These are phyloP conservation scores for Chloris gayana DNA, from an alignment of 176 grass and related monocot species.

Conservation along the genomic window DNA sequence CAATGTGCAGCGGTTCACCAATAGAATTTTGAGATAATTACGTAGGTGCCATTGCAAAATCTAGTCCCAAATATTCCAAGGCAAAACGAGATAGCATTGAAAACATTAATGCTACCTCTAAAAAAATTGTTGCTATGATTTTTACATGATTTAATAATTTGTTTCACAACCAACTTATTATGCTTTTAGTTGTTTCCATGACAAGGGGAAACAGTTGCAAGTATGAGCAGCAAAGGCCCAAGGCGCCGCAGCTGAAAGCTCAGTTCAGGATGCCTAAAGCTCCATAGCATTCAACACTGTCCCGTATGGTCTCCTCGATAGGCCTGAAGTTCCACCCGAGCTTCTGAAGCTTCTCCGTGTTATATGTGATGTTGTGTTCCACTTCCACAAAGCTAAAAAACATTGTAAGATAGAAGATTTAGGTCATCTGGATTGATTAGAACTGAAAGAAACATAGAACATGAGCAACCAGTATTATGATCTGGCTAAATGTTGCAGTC, in stretches of 20 bases:
- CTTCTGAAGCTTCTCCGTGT: slow-evolving; percentile 3
- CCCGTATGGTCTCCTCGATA: neutral
- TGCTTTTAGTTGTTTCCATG: neutral
- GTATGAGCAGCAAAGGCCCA: neutral
- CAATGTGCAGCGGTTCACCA: no score
- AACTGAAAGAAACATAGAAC: neutral
- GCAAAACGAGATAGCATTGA: neutral
- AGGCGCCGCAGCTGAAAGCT: neutral
- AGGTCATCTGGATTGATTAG: neutral
- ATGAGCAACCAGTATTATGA: neutral
- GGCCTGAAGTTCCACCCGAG: neutral
- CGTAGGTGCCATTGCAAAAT: no score
- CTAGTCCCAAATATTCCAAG: no score
- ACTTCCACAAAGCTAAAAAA: neutral
- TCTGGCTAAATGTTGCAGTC: neutral
- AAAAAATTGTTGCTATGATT: neutral
- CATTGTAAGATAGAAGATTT: neutral
- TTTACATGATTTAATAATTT: neutral
- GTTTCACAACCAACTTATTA: neutral
- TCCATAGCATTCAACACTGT: neutral
- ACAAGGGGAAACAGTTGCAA: neutral
- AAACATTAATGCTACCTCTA: no score
- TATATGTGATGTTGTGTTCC: neutral
- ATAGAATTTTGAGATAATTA: no score
- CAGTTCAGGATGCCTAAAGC: neutral